Conservation (phyloP, 305 asterid species). For the Solanum hybrid region DNA sequence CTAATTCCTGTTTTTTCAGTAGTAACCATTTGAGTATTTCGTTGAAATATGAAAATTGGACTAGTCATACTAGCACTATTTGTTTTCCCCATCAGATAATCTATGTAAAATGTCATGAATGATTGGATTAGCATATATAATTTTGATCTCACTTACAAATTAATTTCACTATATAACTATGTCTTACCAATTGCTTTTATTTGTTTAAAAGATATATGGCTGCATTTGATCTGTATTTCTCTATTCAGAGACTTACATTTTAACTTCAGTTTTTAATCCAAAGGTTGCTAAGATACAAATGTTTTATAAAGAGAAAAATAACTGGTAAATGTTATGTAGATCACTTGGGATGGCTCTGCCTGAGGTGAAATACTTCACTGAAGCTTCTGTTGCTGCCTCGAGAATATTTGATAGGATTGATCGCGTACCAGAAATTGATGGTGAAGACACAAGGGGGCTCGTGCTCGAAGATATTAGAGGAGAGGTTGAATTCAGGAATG, state of each 20-base stretch:
- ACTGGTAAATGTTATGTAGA: constrained; percentile 26
- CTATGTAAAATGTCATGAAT: neutral
- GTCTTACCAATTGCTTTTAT: neutral
- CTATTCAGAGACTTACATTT: neutral
- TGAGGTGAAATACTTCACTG: constrained; percentile 66
- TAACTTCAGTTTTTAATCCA: too few species aligned
- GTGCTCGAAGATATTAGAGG: constrained; percentile 40
- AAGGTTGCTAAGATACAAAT: neutral
- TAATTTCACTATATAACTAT: neutral
- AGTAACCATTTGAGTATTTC: neutral
- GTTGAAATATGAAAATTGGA: neutral
- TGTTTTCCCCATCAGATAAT: neutral
- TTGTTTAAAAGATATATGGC: neutral
- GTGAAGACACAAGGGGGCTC: constrained; percentile 38
- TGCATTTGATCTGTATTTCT: neutral
- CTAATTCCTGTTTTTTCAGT: neutral
- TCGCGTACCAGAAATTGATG: constrained; percentile 57
- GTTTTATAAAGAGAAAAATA: neutral
- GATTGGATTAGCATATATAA: neutral
- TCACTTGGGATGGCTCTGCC: constrained; percentile 83
- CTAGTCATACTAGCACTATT: neutral
- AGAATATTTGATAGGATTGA: constrained; percentile 62
- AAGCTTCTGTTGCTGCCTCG: constrained; percentile 82
- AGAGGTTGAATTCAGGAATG: constrained; percentile 48
- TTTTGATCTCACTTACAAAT: neutral